These are phyloP conservation scores for Stentor coeruleus DNA, from an alignment of 73 alveolate species.

Conservation along the genomic window DNA sequence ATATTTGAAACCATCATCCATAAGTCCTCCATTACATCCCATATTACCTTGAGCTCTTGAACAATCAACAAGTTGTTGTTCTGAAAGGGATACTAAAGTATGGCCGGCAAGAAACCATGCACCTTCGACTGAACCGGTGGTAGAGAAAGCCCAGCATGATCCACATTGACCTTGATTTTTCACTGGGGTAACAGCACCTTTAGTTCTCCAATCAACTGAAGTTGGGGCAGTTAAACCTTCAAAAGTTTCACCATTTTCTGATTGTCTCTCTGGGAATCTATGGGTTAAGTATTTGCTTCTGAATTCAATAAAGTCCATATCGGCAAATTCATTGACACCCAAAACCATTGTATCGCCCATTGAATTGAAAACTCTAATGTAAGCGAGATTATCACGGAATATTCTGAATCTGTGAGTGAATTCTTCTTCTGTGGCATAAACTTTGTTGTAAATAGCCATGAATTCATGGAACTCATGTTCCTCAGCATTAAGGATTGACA, in stretches of 20 bases:
- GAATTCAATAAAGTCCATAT: constrained; percentile 42
- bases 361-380: constrained; percentile 24
- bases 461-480: background rate
- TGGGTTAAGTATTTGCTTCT: background rate
- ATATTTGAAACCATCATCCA: background rate
- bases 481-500: no score
- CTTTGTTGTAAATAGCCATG: background rate
- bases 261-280: no score
- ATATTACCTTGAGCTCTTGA: no score
- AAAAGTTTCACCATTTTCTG: no score
- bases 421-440: background rate
- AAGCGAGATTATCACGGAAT: background rate
- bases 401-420: background rate
- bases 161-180: constrained; percentile 61
- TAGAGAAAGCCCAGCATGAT: background rate
- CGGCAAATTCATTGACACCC: constrained; percentile 58
- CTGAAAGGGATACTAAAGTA: no score
- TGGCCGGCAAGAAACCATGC: background rate
- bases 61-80: background rate
- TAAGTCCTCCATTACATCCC: background rate
- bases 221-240: constrained; percentile 25
- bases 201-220: constrained; percentile 56
- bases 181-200: constrained; percentile 53
- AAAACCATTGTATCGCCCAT: constrained; percentile 23
- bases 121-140: background rate